These are phyloP conservation scores for Trichoderma sp. DNA, from an alignment of 2,329 filamentous ascomycete species.

Conservation along the genomic window DNA sequence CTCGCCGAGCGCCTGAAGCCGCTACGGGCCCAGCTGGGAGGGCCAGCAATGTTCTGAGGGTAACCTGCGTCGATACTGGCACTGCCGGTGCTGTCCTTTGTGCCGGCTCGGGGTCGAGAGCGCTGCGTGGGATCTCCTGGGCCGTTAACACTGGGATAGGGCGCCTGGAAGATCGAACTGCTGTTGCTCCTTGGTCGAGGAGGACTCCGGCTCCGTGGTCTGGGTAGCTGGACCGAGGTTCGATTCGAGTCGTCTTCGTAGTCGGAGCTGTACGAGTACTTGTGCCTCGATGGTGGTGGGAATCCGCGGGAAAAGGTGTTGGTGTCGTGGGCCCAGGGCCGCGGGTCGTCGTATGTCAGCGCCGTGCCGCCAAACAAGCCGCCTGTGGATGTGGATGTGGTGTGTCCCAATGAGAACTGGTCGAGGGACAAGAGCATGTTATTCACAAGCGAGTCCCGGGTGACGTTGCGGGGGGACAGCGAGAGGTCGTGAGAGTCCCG, in stretches of 20 bases:
- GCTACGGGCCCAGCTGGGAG: slow-evolving; percentile 55
- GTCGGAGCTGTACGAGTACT: slow-evolving; percentile 59
- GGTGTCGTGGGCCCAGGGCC: slow-evolving; percentile 21
- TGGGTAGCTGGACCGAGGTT: slow-evolving; percentile 49
- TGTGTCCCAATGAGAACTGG: slow-evolving; percentile 63
- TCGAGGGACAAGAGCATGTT: slow-evolving; percentile 95
- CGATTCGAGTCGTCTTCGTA: slow-evolving; percentile 54
- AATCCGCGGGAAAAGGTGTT: slow-evolving; percentile 19
- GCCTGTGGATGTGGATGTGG: not conserved
- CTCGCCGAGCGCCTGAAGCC: slow-evolving; percentile 62
- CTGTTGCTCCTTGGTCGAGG: slow-evolving; percentile 68
- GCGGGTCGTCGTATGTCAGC: slow-evolving; percentile 28
- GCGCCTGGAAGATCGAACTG: slow-evolving; percentile 67
- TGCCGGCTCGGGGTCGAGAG: slow-evolving; percentile 60
- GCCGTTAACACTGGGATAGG: slow-evolving; percentile 61
- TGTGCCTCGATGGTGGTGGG: slow-evolving; percentile 25
- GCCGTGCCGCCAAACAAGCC: slow-evolving; percentile 17
- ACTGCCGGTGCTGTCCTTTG: slow-evolving; percentile 67
- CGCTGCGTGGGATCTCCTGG: slow-evolving; percentile 47
- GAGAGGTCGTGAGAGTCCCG: slow-evolving; percentile 83
- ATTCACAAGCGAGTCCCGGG: slow-evolving; percentile 86
- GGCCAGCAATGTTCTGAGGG: slow-evolving; percentile 50
- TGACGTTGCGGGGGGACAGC: slow-evolving; percentile 70
- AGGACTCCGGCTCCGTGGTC: not conserved
- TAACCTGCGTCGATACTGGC: slow-evolving; percentile 66